phyloP scores from a whole-genome alignment of 2,329 filamentous ascomycete species.

The Pseudogymnoascus sp. region DNA sequence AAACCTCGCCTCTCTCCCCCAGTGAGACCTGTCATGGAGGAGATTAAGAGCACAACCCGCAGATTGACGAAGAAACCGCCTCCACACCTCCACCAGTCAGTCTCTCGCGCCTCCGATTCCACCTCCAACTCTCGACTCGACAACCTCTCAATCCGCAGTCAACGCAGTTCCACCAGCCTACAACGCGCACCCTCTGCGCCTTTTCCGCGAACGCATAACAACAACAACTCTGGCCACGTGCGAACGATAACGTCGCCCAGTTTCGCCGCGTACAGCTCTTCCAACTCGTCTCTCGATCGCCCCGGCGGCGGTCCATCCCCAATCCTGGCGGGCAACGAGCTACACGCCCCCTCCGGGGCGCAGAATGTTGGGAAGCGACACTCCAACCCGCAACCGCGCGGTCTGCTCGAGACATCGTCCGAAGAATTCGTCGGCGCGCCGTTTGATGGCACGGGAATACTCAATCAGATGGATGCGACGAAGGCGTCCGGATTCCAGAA shows the following conservation, averaged over 20 bases:
- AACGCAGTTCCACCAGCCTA: slow-evolving; percentile 55
- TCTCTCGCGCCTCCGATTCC: slow-evolving; percentile 44
- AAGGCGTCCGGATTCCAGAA: slow-evolving; percentile 27
- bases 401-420: slow-evolving; percentile 38
- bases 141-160: slow-evolving; percentile 49
- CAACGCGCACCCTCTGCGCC: slow-evolving; percentile 51
- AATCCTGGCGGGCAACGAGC: slow-evolving; percentile 22
- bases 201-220: slow-evolving; percentile 26
- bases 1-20: slow-evolving; percentile 1
- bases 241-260: slow-evolving; percentile 36
- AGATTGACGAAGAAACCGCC: slow-evolving; percentile 57
- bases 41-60: slow-evolving; percentile 33
- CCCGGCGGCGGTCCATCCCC: slow-evolving; percentile 24
- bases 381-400: slow-evolving; percentile 30
- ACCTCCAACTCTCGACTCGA: slow-evolving; percentile 34
- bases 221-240: slow-evolving; percentile 24
- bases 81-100: slow-evolving; percentile 21
- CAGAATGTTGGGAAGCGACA: slow-evolving; percentile 24
- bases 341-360: slow-evolving; percentile 16
- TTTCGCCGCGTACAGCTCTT: slow-evolving; percentile 35
- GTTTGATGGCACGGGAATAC: slow-evolving; percentile 54
- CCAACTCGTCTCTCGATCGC: slow-evolving; percentile 28
- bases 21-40: slow-evolving; percentile 22
- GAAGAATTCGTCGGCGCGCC: slow-evolving; percentile 57
- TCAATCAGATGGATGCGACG: slow-evolving; percentile 48